These are phyloP conservation scores for Geopyxis carbonaria DNA, from an alignment of 495 filamentous ascomycete genomes.

Conservation along the genomic window DNA sequence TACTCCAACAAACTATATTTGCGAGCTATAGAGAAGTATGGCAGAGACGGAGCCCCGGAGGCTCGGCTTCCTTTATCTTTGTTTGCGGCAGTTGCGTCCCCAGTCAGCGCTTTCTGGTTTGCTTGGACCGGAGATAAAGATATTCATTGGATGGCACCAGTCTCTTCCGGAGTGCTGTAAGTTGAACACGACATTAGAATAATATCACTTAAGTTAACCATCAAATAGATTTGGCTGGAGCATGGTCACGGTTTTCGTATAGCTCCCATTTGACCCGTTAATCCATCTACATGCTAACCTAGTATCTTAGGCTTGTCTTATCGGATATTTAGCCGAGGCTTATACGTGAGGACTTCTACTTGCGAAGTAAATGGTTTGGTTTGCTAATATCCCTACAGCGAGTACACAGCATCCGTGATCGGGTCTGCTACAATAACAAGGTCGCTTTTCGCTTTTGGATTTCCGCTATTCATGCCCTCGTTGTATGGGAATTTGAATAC, in stretches of 20 bases:
- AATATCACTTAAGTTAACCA: too few relatives aligned
- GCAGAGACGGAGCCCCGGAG: conserved; percentile 21
- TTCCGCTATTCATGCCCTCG: conserved; percentile 65
- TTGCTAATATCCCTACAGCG: too few relatives aligned
- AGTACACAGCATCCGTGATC: conserved; percentile 59
- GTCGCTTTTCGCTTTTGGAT: conserved; percentile 59
- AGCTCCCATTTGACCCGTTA: too few relatives aligned
- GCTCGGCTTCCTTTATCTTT: conserved; percentile 26
- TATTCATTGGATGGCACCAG: conserved; percentile 38
- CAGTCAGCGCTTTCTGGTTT: conserved; percentile 43
- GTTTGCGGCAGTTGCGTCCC: conserved; percentile 34
- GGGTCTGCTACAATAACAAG: conserved; percentile 81
- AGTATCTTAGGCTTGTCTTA: too few relatives aligned
- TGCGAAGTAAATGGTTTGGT: too few relatives aligned
- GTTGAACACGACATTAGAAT: too few relatives aligned
- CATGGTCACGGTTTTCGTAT: too few relatives aligned
- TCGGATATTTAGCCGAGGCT: too few relatives aligned
- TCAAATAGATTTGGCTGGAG: too few relatives aligned
- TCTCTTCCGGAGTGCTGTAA: conserved; percentile 43
- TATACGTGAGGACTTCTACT: too few relatives aligned
- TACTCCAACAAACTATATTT: conserved; percentile 28
- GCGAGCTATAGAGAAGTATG: conserved; percentile 1
- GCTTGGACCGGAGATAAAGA: conserved; percentile 37
- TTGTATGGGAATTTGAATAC: conserved; percentile 67
- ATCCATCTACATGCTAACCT: too few relatives aligned